A percentile compares a stretch with the other conserved stretches of the same genome.
Conservation (phyloP, 192 early-diverging fungal genomes). For the Phlyctochytrium planicorne region DNA sequence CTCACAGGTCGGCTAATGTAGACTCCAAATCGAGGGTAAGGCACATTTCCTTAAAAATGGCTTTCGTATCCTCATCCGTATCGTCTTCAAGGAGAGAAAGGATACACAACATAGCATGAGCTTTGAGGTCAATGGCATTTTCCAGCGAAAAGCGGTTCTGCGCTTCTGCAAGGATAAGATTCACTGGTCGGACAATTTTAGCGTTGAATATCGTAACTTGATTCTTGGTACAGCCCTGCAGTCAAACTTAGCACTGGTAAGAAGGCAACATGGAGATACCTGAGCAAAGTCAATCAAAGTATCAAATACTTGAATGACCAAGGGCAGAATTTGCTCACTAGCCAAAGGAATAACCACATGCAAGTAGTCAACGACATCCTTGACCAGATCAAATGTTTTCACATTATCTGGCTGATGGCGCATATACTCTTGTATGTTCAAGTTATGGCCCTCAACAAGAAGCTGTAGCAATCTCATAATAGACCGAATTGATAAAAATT, state of each 20-base stretch:
- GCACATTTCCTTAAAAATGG: conserved; percentile 31
- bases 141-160: neutral
- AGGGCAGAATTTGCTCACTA: conserved; percentile 13
- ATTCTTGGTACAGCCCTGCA: conserved; percentile 34
- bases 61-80: conserved; percentile 17
- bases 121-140: conserved; percentile 25
- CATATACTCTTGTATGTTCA: conserved; percentile 34
- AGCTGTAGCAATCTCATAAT: conserved; percentile 38
- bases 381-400: conserved; percentile 36
- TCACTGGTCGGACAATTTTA: conserved; percentile 35
- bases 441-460: conserved; percentile 39
- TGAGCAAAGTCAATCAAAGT: conserved; percentile 41
- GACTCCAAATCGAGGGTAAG: conserved; percentile 16
- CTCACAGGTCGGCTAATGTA: conserved; percentile 21
- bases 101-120: conserved; percentile 19
- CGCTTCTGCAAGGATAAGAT: conserved; percentile 21
- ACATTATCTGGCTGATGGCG: conserved; percentile 35
- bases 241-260: too few relatives aligned
- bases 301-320: conserved; percentile 41
- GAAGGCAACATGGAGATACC: conserved; percentile 23
- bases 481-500: conserved; percentile 21
- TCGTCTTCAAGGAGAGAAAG: conserved; percentile 40
- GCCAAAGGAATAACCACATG: conserved; percentile 28
- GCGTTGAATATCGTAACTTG: conserved; percentile 38
- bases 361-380: conserved; percentile 34